Conservation (phyloP, 495 filamentous ascomycete genomes). For the Aspergillus saccharolyticus region DNA sequence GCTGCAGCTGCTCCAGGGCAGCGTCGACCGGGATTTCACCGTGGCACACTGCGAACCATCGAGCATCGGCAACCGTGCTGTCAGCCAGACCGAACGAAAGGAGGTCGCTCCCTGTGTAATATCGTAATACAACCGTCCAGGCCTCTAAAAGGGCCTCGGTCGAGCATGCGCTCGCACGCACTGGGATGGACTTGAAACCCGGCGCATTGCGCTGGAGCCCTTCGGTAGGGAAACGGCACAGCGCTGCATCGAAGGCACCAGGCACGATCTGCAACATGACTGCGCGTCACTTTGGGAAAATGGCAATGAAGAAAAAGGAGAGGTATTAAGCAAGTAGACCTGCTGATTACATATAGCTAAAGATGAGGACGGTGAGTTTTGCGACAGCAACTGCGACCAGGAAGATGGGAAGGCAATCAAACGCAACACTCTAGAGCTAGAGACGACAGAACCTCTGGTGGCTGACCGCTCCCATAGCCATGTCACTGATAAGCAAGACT, state of each 20-base stretch:
- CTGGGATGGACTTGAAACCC: constrained; percentile 11
- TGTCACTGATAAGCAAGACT: not conserved
- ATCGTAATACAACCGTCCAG: constrained; percentile 42
- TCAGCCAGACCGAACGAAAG: constrained; percentile 39
- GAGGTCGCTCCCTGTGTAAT: constrained; percentile 39
- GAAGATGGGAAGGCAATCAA: not conserved
- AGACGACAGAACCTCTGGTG: not conserved
- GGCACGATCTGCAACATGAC: constrained; percentile 12
- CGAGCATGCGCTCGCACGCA: not conserved
- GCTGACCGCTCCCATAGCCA: not conserved
- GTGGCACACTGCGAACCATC: constrained; percentile 9
- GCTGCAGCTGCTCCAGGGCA: constrained; percentile 2
- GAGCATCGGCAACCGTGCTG: not conserved
- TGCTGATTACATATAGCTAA: not conserved
- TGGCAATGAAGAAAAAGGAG: not conserved
- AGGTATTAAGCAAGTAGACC: not conserved
- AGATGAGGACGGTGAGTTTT: not conserved
- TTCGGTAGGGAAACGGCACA: constrained; percentile 13
- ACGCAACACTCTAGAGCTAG: not conserved
- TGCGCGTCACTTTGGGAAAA: not conserved
- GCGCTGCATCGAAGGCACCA: constrained; percentile 9
- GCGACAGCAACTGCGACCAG: not conserved
- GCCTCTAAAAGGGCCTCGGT: constrained; percentile 13
- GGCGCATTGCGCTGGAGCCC: constrained; percentile 6
- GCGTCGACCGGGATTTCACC: constrained; percentile 9